Evolutionary conservation across 2,329 filamentous ascomycete species (phyloP), one percentile per base, ranked within the genome.

Genomic region (Fusarium sp.): DNA sequence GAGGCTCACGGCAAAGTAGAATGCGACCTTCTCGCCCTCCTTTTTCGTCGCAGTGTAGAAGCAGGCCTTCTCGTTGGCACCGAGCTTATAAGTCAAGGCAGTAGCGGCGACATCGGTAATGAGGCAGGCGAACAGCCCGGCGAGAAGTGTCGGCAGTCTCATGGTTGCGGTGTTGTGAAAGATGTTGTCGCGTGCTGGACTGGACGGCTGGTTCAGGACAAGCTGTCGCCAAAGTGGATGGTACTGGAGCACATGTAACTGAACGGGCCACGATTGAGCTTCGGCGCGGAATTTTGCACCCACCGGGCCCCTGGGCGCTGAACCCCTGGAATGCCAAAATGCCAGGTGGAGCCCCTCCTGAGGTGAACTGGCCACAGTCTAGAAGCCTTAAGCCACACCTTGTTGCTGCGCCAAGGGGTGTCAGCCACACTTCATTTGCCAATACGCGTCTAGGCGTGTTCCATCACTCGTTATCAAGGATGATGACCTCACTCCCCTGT

Each of bases 41-140:
- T 93, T 90, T 74, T 95, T 91, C 64, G 96, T 92, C 76, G 91
- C 87, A 66, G 94, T 90, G 83, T 93, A 98, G 90, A 99, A 99
- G 87, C 96, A 99, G 70, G 96, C 94, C 85, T 94, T 95, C 88
- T 98, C 96, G 86, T 97, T 94, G 60, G 96, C 93, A 62, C 89
- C 86, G 56, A 99, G 89, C 85, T 95, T 94, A 88, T 98, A 99
- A 57, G 96, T 99, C 81, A 99, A 89, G 45, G 96, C 95, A 6
- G 96, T 99, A 40, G 94, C 95, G 63, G 93, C 91, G 62, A 92
- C 93, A 70, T 93, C 86, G 69, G 93, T 92, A 66, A 91, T 85
- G 74, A 94, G 84, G 79, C 89, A 91, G 85, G 93, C 93, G 82
- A 97, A 81, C 63, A 96, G 88, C 86, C 92, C 90, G 77, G 89